Base-by-base conservation (phyloP, 768 basidiomycete species). In the Podaxis sp. region DNA sequence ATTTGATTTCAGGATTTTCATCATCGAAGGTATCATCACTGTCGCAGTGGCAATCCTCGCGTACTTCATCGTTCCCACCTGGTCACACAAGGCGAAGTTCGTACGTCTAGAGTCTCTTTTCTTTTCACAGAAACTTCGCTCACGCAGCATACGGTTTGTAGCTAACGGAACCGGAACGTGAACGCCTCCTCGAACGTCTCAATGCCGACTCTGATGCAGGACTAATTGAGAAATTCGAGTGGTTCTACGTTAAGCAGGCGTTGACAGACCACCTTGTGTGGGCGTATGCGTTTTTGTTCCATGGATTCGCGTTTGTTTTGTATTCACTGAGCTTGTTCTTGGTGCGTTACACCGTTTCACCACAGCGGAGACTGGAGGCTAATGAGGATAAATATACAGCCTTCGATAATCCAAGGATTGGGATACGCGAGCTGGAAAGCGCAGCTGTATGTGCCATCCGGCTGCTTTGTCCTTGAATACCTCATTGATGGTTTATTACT, bases 401-500 rank as follows among this genome's bases (percentile, higher is more conserved):
- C 86, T 3, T 83, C 84, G 0, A 86, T 87, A 61, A 84, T 87
- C 59, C 76, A 80, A 3, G 74, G 72, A 2, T 76, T 87, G 3
- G 85, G 87, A 23, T 87, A 81, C 63, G 66, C 78, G 55, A 80
- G 77, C 40, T 86, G 85, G 85, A 74, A 85, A 68, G 84, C 83
- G 25, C 83, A 86, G 67, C 62, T 87, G 83, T 83, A 67, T 55
- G 78, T 67, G 18, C 40, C 59, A 46, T 23, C 1, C 21, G 14
- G 16, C 18, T 28, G 28, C 27, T 18, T 7, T 14, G 18, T 16
- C 25, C 16, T 32, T 48, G 18, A 36, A 18, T 3, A 9, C 14
- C 59, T 61, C 32, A 32, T 57, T 14, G 32, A 32, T 3, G 7
- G 23, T 18, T 2, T 14, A 16, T 23, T n/a, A 21, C 10, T 27